Percentiles rank a stretch among this genome's conserved stretches.
These are phyloP conservation scores for Picea engelmannii DNA, from an alignment of 83 land plant genomes.

Conservation along the genomic window DNA sequence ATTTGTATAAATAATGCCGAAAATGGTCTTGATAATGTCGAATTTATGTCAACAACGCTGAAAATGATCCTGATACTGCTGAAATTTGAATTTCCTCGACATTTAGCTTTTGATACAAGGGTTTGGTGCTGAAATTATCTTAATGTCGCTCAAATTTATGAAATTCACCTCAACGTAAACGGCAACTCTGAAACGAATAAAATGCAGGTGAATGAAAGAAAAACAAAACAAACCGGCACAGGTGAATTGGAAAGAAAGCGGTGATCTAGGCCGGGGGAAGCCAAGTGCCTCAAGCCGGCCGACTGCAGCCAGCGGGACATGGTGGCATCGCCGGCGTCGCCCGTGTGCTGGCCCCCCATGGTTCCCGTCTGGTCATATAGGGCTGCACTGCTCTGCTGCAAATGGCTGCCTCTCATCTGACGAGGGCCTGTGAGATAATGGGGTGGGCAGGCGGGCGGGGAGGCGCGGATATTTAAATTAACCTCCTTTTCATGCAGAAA, in stretches of 20 bases:
- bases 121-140: neutral
- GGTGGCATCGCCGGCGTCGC: slow-evolving; percentile 28
- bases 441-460: too few relatives aligned
- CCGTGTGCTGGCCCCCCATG: neutral
- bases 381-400: slow-evolving; percentile 23
- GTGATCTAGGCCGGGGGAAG: slow-evolving; percentile 28
- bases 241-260: slow-evolving; percentile 22
- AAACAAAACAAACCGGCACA: slow-evolving; percentile 21
- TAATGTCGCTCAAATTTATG: slow-evolving; percentile 1
- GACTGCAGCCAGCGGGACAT: slow-evolving; percentile 34
- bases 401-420: slow-evolving; percentile 24
- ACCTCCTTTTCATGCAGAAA: neutral
- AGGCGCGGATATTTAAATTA: neutral
- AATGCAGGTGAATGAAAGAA: neutral
- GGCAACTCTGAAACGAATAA: neutral
- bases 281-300: slow-evolving; percentile 33
- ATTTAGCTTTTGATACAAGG: neutral
- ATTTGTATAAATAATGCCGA: neutral
- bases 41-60: neutral
- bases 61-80: neutral
- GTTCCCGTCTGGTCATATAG: slow-evolving; percentile 9
- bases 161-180: slow-evolving; percentile 6
- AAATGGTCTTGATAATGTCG: neutral
- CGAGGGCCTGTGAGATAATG: neutral
- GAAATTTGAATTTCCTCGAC: neutral